Evolutionary conservation across 2,329 filamentous ascomycete species (phyloP).

Genomic region (Colletotrichum ledebouriae): DNA sequence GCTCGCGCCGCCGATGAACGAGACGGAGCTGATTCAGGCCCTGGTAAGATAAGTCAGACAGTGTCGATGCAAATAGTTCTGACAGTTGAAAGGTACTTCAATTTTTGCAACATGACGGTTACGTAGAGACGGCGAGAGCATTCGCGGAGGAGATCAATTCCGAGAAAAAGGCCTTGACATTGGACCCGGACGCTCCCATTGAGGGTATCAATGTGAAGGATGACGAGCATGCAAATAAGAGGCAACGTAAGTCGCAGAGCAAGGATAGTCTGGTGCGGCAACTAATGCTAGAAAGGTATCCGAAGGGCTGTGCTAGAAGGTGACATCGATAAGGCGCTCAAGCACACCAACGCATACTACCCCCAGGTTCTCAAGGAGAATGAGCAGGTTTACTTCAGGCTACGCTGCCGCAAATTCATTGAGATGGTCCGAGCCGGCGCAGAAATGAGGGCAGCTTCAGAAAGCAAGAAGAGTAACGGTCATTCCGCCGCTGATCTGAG

Average conservation of each 20-base stretch:
- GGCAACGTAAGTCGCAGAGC: constrained; percentile 77
- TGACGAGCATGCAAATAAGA: constrained; percentile 86
- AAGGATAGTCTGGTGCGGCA: background rate
- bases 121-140: constrained; percentile 90
- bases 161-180: constrained; percentile 78
- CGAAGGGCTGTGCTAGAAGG: constrained; percentile 89
- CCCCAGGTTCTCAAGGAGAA: constrained; percentile 84
- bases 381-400: constrained; percentile 86
- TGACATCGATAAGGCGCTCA: constrained; percentile 91
- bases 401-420: constrained; percentile 92
- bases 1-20: constrained; percentile 74
- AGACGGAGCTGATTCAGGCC: constrained; percentile 84
- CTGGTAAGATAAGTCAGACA: constrained; percentile 66
- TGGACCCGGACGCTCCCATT: constrained; percentile 65
- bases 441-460: constrained; percentile 68
- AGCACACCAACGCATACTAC: constrained; percentile 83
- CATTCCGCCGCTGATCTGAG: constrained; percentile 60
- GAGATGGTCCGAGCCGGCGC: constrained; percentile 89
- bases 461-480: constrained; percentile 59
- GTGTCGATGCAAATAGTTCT: constrained; percentile 9
- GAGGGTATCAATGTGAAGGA: constrained; percentile 78
- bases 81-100: constrained; percentile 71
- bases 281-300: constrained; percentile 71
- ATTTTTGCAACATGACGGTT: constrained; percentile 94
- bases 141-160: constrained; percentile 85